Percentiles rank a stretch among this genome's conserved stretches.
These are phyloP conservation scores for Dissoconium aciculare DNA, from an alignment of 2,329 filamentous ascomycete genomes.

Conservation along the genomic window DNA sequence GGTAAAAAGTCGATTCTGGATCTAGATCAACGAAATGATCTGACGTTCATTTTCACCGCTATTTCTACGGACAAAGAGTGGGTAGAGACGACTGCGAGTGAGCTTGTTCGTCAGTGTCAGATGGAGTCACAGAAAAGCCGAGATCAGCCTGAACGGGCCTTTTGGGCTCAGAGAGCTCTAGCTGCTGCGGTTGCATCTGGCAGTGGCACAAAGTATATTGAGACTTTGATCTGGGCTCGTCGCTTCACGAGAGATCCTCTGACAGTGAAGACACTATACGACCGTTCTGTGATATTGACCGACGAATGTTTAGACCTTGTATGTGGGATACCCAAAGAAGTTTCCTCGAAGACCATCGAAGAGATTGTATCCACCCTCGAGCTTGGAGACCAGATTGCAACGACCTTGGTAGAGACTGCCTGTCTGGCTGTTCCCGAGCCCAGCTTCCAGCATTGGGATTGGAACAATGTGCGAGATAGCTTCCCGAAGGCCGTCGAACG, in stretches of 20 bases:
- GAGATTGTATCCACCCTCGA: slow-evolving; percentile 13
- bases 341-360: slow-evolving; percentile 11
- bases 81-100: slow-evolving; percentile 3
- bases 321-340: slow-evolving; percentile 3
- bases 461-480: slow-evolving; percentile 6
- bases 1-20: neutral
- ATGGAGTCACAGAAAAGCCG: slow-evolving; percentile 14
- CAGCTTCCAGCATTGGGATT: slow-evolving; percentile 16
- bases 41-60: slow-evolving; percentile 6
- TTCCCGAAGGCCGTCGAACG: slow-evolving; percentile 8
- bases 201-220: slow-evolving; percentile 19
- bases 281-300: slow-evolving; percentile 8
- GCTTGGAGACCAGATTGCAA: slow-evolving; percentile 20
- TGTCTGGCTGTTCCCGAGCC: slow-evolving; percentile 22
- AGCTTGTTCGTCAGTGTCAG: slow-evolving; percentile 13
- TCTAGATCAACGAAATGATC: slow-evolving; percentile 3
- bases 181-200: slow-evolving; percentile 22
- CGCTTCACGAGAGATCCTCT: slow-evolving; percentile 26
- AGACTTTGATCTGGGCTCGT: slow-evolving; percentile 24
- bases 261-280: slow-evolving; percentile 18
- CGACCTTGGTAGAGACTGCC: slow-evolving; percentile 19
- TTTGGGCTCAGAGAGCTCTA: slow-evolving; percentile 18
- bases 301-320: slow-evolving; percentile 15
- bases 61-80: slow-evolving; percentile 6
- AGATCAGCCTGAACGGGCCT: slow-evolving; percentile 19